Percentiles rank a stretch among this genome's conserved stretches.
These are phyloP conservation scores for Colletotrichum falcatum DNA, from an alignment of 2,329 filamentous ascomycete genomes.

Conservation along the genomic window DNA sequence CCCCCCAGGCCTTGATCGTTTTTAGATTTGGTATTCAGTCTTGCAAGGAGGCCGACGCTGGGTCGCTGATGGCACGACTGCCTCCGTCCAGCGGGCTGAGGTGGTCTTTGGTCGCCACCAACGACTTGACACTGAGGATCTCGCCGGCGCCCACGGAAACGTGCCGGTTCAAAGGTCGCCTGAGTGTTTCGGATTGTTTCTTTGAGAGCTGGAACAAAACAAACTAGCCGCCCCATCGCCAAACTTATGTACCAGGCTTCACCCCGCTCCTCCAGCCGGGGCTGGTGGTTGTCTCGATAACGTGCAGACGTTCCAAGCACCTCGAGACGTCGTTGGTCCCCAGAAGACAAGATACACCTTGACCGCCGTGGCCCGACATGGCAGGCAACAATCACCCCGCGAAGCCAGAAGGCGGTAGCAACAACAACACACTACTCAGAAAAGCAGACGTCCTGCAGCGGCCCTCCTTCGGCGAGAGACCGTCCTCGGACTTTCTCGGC, in stretches of 20 bases:
- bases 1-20: not conserved
- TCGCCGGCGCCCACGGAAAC: not conserved
- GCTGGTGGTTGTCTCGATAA: too few relatives aligned
- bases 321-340: too few relatives aligned
- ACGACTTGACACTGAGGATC: not conserved
- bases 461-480: not conserved
- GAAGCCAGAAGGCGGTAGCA: not conserved
- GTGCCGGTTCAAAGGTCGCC: not conserved
- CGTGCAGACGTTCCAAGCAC: not conserved
- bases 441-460: not conserved
- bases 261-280: not conserved
- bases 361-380: not conserved
- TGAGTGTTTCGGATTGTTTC: not conserved
- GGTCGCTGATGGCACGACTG: not conserved
- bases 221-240: not conserved
- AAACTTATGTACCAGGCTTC: not conserved
- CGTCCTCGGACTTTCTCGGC: constrained; percentile 31
- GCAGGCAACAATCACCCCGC: not conserved
- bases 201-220: not conserved
- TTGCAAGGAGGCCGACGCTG: not conserved
- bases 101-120: constrained; percentile 5
- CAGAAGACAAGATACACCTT: not conserved
- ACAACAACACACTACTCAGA: too few relatives aligned
- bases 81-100: constrained; percentile 8
- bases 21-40: not conserved